Conservation (phyloP, 495 filamentous ascomycete genomes). For the Podospora pseudopauciseta region DNA sequence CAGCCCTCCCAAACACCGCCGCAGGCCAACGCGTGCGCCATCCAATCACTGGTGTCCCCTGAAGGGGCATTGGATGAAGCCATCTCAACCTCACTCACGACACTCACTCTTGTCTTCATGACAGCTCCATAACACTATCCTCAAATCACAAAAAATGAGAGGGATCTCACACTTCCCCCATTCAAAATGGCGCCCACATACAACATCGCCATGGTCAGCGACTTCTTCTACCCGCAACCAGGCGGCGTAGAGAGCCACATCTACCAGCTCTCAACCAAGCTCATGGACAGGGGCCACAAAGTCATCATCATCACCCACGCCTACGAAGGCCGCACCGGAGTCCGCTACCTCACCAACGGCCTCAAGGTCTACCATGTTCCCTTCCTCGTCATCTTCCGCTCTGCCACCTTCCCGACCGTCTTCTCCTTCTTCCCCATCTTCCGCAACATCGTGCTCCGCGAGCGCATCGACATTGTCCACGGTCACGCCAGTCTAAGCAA, state of each 20-base stretch:
- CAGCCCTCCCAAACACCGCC: background rate
- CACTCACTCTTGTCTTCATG: background rate
- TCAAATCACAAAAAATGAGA: background rate
- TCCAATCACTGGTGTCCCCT: background rate
- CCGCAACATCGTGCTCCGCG: constrained; percentile 88
- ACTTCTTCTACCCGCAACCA: constrained; percentile 98
- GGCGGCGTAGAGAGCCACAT: constrained; percentile 97
- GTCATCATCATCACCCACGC: constrained; percentile 97
- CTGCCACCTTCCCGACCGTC: constrained; percentile 92
- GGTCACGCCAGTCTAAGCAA: constrained; percentile 90
- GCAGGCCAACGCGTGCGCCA: background rate
- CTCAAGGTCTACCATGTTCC: constrained; percentile 98
- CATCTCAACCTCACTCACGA: background rate
- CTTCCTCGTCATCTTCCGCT: constrained; percentile 91
- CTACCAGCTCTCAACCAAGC: constrained; percentile 92
- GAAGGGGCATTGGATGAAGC: background rate
- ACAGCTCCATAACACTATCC: background rate
- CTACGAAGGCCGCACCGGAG: constrained; percentile 85
- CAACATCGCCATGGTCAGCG: constrained; percentile 84
- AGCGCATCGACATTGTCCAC: constrained; percentile 94
- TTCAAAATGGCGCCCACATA: constrained; percentile 55
- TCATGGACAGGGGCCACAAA: constrained; percentile 96
- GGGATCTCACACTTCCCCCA: background rate
- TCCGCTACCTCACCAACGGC: constrained; percentile 97
- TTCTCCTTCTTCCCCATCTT: constrained; percentile 98